A percentile compares a stretch with the other conserved stretches of the same genome.
phyloP scores from a whole-genome alignment of 768 basidiomycete genomes.

The Hericium erinaceus region DNA sequence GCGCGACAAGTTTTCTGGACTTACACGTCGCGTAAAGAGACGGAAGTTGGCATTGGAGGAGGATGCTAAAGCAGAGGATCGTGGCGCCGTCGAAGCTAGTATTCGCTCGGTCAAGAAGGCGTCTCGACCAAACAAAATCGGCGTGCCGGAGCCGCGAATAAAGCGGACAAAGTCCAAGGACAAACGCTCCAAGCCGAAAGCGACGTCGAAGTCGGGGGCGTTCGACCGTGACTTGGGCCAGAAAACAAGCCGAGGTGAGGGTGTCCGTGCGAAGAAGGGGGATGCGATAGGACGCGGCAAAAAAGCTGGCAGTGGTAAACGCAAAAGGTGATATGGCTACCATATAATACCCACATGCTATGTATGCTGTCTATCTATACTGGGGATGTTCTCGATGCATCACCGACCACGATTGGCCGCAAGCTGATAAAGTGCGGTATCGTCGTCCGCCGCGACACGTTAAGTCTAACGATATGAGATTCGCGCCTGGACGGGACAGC shows the following conservation, averaged over 20 bases:
- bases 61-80: slow-evolving; percentile 54
- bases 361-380: too few relatives aligned
- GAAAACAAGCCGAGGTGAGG: slow-evolving; percentile 38
- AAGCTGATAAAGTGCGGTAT: too few relatives aligned
- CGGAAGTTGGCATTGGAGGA: slow-evolving; percentile 81
- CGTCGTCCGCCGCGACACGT: too few relatives aligned
- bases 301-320: slow-evolving; percentile 34
- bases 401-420: too few relatives aligned
- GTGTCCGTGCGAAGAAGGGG: slow-evolving; percentile 55
- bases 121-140: slow-evolving; percentile 65
- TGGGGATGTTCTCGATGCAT: too few relatives aligned
- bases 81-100: slow-evolving; percentile 52
- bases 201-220: slow-evolving; percentile 18
- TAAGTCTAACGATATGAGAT: too few relatives aligned
- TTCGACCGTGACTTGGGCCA: slow-evolving; percentile 58
- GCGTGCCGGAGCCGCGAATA: slow-evolving; percentile 33
- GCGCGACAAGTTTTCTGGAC: slow-evolving; percentile 69
- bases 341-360: not conserved
- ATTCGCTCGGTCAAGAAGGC: slow-evolving; percentile 86
- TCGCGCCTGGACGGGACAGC: too few relatives aligned
- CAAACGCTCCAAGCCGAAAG: slow-evolving; percentile 2
- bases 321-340: not conserved
- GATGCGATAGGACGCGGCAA: slow-evolving; percentile 47
- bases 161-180: slow-evolving; percentile 20
- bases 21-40: slow-evolving; percentile 82